A percentile compares a stretch with the other conserved stretches of the same genome.
Conservation (phyloP, 805 yeast species). For the Naumovozyma dairenensis region DNA sequence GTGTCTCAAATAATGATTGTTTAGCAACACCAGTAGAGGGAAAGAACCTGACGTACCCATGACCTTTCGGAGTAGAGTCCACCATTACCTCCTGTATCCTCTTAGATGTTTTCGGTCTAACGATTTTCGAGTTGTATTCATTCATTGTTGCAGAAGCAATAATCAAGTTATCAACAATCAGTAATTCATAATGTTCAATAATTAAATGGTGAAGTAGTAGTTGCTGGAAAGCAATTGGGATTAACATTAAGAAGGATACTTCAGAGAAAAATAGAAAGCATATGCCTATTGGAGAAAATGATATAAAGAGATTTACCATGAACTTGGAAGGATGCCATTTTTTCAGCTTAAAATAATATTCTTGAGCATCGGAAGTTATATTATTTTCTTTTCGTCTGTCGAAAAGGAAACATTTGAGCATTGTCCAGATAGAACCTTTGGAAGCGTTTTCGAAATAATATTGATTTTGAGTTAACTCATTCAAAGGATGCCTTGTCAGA, state of each 20-base stretch:
- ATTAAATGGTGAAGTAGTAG: conserved; percentile 33
- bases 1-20: conserved; percentile 40
- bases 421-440: conserved; percentile 15
- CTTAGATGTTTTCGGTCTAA: conserved; percentile 45
- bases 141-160: conserved; percentile 49
- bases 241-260: conserved; percentile 30
- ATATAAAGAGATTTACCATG: conserved; percentile 38
- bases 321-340: conserved; percentile 64
- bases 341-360: conserved; percentile 43
- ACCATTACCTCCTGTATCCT: conserved; percentile 49
- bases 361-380: conserved; percentile 12
- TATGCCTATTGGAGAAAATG: conserved; percentile 51
- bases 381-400: conserved; percentile 6
- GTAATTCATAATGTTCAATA: conserved; percentile 35
- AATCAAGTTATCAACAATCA: conserved; percentile 49
- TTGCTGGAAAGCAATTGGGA: conserved; percentile 32
- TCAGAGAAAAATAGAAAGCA: conserved; percentile 33
- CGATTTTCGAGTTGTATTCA: conserved; percentile 55
- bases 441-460: conserved; percentile 10
- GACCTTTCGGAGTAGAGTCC: conserved; percentile 40
- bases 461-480: conserved; percentile 13
- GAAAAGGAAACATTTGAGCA: conserved; percentile 13
- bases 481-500: conserved; percentile 13
- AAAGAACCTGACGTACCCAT: conserved; percentile 21
- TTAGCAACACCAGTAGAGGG: conserved; percentile 24